Evolutionary conservation across 495 filamentous ascomycete genomes (phyloP).

Genomic region (Neurospora tetrasperma): DNA sequence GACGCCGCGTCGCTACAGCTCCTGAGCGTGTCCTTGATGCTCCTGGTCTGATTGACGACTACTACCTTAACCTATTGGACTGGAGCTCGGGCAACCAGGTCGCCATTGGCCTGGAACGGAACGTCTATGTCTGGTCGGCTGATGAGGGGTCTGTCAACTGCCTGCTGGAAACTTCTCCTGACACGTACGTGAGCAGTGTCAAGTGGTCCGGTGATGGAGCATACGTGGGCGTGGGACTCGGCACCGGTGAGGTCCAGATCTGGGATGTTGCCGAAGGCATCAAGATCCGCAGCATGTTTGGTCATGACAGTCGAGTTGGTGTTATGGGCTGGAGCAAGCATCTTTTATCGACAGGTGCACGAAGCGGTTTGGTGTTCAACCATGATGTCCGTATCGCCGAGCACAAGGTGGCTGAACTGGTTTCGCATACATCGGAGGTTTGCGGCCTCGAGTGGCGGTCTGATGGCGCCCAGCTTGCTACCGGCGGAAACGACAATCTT

Average conservation of each 20-base stretch:
- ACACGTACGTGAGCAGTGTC: constrained; percentile 95
- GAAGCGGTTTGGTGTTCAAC: constrained; percentile 94
- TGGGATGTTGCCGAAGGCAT: constrained; percentile 95
- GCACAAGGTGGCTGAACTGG: constrained; percentile 95
- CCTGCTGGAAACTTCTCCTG: constrained; percentile 72
- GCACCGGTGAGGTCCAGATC: constrained; percentile 94
- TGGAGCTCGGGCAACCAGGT: constrained; percentile 98
- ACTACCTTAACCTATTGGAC: constrained; percentile 96
- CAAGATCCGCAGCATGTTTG: constrained; percentile 96
- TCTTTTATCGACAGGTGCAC: constrained; percentile 85
- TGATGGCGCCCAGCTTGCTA: constrained; percentile 91
- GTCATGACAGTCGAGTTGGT: constrained; percentile 90
- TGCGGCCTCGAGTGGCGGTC: constrained; percentile 96
- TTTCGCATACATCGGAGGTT: constrained; percentile 93
- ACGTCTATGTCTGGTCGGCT: constrained; percentile 98
- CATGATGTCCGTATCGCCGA: constrained; percentile 96
- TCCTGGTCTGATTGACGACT: constrained; percentile 91
- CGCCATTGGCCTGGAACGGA: constrained; percentile 92
- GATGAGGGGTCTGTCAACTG: constrained; percentile 80
- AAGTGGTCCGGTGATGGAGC: constrained; percentile 98
- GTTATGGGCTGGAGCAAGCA: constrained; percentile 99
- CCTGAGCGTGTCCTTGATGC: constrained; percentile 97
- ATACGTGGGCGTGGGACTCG: constrained; percentile 90
- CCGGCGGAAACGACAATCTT: constrained; percentile 95
- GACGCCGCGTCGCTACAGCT: constrained; percentile 82